Evolutionary conservation across 352 stramenopile species (phyloP).

Genomic region (Phytopythium sindhum): DNA sequence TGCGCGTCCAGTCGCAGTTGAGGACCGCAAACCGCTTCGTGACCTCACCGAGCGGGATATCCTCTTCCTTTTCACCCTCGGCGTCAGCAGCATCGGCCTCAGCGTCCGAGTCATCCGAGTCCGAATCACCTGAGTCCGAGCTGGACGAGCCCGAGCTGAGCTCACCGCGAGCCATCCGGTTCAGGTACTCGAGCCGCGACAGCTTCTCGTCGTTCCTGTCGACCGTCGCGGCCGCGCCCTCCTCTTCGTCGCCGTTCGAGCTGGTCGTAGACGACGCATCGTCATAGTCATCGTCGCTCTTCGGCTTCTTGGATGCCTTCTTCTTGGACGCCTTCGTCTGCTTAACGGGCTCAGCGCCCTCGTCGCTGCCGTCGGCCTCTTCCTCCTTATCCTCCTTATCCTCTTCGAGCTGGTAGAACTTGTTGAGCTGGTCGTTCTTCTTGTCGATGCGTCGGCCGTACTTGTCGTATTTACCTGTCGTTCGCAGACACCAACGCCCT

Average conservation of each 20-base stretch:
- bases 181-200: slow-evolving; percentile 81
- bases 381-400: slow-evolving; percentile 50
- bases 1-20: slow-evolving; percentile 96
- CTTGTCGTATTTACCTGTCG: slow-evolving; percentile 76
- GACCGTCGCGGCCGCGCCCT: slow-evolving; percentile 18
- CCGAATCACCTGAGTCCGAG: slow-evolving; percentile 48
- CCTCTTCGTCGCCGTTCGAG: slow-evolving; percentile 31
- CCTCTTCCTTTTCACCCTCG: slow-evolving; percentile 52
- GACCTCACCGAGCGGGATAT: slow-evolving; percentile 79
- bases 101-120: slow-evolving; percentile 41
- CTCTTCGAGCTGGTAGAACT: slow-evolving; percentile 77
- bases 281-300: slow-evolving; percentile 19
- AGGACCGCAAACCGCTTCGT: slow-evolving; percentile 91
- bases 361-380: slow-evolving; percentile 16
- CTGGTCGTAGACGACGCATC: slow-evolving; percentile 22
- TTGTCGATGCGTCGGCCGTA: slow-evolving; percentile 81
- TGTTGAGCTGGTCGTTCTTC: slow-evolving; percentile 71
- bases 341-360: slow-evolving; percentile 16
- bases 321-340: slow-evolving; percentile 15
- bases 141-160: slow-evolving; percentile 46
- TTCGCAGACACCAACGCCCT: background rate
- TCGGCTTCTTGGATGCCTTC: slow-evolving; percentile 13
- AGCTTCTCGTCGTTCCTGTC: slow-evolving; percentile 57
- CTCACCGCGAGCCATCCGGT: slow-evolving; percentile 83
- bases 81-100: slow-evolving; percentile 29